Base-by-base conservation (phyloP, 2,329 filamentous ascomycete genomes). In the Ramularia endophylla region DNA sequence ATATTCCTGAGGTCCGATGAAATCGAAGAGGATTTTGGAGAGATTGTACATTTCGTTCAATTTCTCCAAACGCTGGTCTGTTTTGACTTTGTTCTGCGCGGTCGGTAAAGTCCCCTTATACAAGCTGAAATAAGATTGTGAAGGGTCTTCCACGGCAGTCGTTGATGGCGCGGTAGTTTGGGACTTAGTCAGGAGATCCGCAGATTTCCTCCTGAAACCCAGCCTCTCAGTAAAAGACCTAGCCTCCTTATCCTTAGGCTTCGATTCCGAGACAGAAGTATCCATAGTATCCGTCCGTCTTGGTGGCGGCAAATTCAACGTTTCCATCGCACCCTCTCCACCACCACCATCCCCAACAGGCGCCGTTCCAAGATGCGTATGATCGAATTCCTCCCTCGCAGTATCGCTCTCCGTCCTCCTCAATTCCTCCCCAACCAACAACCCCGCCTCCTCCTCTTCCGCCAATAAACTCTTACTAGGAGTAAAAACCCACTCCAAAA, bases 1-100 rank as follows among this genome's bases (percentile, higher is more conserved):
- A 59, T 98, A 98, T 65, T 98, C 92, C 58, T 98, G 92, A 1
- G 92, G 92, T 40, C 92, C 95, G 56, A 98, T 94, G 62, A 95
- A 98, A 65, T 98, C 92, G 58, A 98, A 98, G 11, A 98, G 70
- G 9, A 97, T 83, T 66, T 98, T 98, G 42, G 87, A 87, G 34
- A 95, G 74, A 54, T 87, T 87, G 66, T 97, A 98, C 41, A 98
- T 73, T 64, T 98, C 89, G 48, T 92, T 81, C 31, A 98, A 74
- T 47, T 92, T 92, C 52, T 89, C 84, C 9, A 97, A 81, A 5
- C 88, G 79, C 20, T 80, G 83, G 58, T 97, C 90, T 12, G 83
- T 77, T 68, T 94, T 94, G 11, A 81, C 78, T 60, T 86, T 87
- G 7, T 78, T 66, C n/a, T 59, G 54, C 2, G 49, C 45, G n/a